Evolutionary conservation across 768 basidiomycete genomes (phyloP).

Genomic region (Butyriboletus loyo): DNA sequence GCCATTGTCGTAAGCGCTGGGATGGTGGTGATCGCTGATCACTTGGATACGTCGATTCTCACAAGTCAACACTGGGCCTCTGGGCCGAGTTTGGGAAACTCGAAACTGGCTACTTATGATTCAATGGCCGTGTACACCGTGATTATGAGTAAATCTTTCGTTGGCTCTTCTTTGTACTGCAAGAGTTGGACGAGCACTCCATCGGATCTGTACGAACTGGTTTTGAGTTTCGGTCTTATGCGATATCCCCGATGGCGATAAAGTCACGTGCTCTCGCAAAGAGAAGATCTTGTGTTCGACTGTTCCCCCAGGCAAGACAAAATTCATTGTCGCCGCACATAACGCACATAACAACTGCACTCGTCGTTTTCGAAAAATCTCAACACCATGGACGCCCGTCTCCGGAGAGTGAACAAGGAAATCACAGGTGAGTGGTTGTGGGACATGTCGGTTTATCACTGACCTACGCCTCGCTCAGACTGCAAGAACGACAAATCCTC

Average conservation of each 20-base stretch:
- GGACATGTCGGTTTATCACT: neutral
- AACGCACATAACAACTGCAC: neutral
- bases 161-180: too few relatives aligned
- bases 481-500: conserved; percentile 95
- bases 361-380: neutral
- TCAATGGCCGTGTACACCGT: too few relatives aligned
- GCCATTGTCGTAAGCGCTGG: conserved; percentile 7
- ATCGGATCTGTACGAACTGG: too few relatives aligned
- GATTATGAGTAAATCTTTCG: too few relatives aligned
- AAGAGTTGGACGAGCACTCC: too few relatives aligned
- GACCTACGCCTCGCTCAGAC: conserved; percentile 45
- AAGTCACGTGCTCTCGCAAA: conserved; percentile 22
- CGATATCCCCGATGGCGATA: conserved; percentile 6
- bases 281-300: conserved; percentile 2
- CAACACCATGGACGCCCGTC: conserved; percentile 75
- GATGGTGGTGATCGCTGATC: neutral
- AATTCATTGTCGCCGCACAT: neutral
- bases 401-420: conserved; percentile 92
- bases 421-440: conserved; percentile 59
- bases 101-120: too few relatives aligned
- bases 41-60: neutral
- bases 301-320: neutral
- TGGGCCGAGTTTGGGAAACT: neutral
- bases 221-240: neutral
- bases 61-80: too few relatives aligned